Conservation (phyloP, 129 eudicot species). For the Flaveria bidentis region DNA sequence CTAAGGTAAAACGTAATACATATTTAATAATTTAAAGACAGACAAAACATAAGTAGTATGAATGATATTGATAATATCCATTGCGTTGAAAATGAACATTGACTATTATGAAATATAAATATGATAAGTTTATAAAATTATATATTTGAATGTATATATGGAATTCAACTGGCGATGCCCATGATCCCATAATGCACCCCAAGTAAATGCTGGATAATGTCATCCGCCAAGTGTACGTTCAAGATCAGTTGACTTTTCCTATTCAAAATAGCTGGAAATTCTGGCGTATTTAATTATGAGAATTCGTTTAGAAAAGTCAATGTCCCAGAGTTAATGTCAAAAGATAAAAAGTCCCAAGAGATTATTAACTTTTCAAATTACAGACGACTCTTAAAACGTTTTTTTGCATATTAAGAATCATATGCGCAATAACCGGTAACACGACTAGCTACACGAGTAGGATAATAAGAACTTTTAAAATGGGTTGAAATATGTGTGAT, state of each 20-base stretch:
- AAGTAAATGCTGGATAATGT: constrained; percentile 20
- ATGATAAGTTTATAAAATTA: neutral
- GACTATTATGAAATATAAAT: too few relatives aligned
- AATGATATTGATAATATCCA: too few relatives aligned
- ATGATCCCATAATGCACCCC: constrained; percentile 1
- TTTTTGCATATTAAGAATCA: too few relatives aligned
- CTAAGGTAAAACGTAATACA: too few relatives aligned
- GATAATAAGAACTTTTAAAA: too few relatives aligned
- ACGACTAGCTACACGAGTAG: too few relatives aligned
- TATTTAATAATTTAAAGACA: too few relatives aligned
- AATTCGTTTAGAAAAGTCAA: constrained; percentile 16
- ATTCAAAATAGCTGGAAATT: constrained; percentile 22
- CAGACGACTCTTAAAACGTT: neutral
- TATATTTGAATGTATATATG: neutral
- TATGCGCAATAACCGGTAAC: too few relatives aligned
- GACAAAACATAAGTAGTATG: too few relatives aligned
- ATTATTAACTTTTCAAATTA: neutral
- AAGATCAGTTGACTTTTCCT: constrained; percentile 33
- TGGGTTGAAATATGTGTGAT: too few relatives aligned
- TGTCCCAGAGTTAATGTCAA: neutral
- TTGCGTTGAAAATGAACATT: neutral
- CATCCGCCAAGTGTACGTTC: constrained; percentile 23
- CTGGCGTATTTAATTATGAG: constrained; percentile 7
- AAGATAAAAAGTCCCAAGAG: neutral
- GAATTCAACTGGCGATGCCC: constrained; percentile 7